A percentile compares a stretch with the other conserved stretches of the same genome.
Conservation (phyloP, 371 early-diverging fungal genomes). For the Mucor racemosus region DNA sequence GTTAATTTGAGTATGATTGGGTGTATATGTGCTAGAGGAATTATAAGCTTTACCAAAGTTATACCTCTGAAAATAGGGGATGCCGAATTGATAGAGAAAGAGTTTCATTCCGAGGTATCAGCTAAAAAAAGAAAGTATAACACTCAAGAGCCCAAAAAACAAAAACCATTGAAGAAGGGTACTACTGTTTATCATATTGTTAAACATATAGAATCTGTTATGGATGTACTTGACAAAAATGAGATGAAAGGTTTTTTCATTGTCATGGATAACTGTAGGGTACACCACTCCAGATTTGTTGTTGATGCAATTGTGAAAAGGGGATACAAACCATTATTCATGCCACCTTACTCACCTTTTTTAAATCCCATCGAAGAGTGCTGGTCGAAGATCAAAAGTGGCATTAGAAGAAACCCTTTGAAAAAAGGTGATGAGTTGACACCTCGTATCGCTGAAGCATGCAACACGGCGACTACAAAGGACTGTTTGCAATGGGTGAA, state of each 20-base stretch:
- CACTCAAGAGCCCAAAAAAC: no score
- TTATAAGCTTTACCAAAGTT: no score
- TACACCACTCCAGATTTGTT: slow-evolving; percentile 9
- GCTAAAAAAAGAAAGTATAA: no score
- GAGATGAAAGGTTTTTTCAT: no score
- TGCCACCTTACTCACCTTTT: slow-evolving; percentile 19
- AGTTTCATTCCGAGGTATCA: no score
- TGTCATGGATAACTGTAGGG: slow-evolving; percentile 12
- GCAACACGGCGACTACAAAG: slow-evolving; percentile 7
- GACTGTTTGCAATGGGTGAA: slow-evolving; percentile 14
- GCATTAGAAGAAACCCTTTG: slow-evolving; percentile 18
- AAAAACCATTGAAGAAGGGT: slow-evolving; percentile 13
- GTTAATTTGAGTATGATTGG: no score
- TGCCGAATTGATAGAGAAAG: no score
- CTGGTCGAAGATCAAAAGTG: slow-evolving; percentile 19
- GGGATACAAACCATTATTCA: slow-evolving; percentile 20
- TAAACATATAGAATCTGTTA: slow-evolving; percentile 6
- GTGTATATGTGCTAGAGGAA: no score
- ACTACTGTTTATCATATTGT: slow-evolving; percentile 18
- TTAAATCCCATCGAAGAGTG: slow-evolving; percentile 24
- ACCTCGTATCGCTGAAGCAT: slow-evolving; percentile 17
- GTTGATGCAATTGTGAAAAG: slow-evolving; percentile 11
- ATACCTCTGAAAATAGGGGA: no score
- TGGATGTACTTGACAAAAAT: slow-evolving; percentile 17
- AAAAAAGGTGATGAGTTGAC: slow-evolving; percentile 4